Evolutionary conservation across 441 rosid species (phyloP), one percentile per base, ranked within the genome.

Genomic region (Croton laevigatus): DNA sequence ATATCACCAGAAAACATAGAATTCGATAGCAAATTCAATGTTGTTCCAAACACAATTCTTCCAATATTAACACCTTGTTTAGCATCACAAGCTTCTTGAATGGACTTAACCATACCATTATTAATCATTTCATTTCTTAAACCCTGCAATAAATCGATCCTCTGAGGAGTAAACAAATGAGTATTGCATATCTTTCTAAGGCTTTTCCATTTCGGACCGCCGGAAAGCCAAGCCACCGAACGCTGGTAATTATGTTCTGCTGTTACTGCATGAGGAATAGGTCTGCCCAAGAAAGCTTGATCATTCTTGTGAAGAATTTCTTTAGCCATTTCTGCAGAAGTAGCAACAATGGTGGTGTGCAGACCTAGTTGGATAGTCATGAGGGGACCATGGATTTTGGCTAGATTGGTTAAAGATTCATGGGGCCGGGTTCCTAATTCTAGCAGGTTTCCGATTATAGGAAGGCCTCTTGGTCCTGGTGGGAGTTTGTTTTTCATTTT

Each of bases 391-490:
- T 59, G 44, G 8, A 59, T 59, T 59, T 59, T 5, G 44, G 63
- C 63, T 59, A 59, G 44, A 42, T 59, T 8, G 20, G 63, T 2
- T 12, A 59, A 8, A 10, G 63, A 59, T 14, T 59, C 44, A 6
- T 34, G 63, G 44, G 63, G 63, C 9, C 63, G 34, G 8, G 16
- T 3, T 32, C 63, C 44, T 13, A 59, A 14, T 16, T 19, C 44
- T 34, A 59, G 3, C 20, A 59, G 44, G 63, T 32, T 36, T 36
- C 63, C 44, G 4, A 34, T 3, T 8, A 14, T 59, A 40, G 63
- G 63, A 36, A 59, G 63, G 42, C 63, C 42, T 36, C 20, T 59
- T 6, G 63, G 44, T 59, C 63, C 63, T 36, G 63, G 44, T 59
- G 63, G 63, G 63, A 34, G 63, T 27, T 36, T 59, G 16, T 59